Base-by-base conservation (phyloP, 2,329 filamentous ascomycete genomes). In the Venturia pyrina region DNA sequence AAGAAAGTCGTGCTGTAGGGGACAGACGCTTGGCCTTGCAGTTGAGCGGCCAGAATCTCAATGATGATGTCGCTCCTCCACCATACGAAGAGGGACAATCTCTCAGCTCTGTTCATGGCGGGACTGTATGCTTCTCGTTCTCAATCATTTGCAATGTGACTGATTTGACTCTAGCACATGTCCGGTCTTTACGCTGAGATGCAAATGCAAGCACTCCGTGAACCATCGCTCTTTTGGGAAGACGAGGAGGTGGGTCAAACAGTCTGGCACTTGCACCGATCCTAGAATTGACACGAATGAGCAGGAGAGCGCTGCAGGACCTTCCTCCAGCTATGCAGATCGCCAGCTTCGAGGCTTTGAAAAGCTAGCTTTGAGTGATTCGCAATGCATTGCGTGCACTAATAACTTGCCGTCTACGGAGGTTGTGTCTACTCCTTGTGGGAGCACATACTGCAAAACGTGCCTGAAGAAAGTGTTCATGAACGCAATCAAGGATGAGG, bases 381-480 rank as follows among this genome's bases (percentile, higher is more conserved):
- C 48, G 28, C 48, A 50, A 46, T 60, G 64, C n/a, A 32, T 65
- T 8, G 64, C 56, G 3, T 65, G 64, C 40, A 15, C 5, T 10
- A 53, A 63, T 10, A 19, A 37, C 6, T 19, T 53, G 6, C 48
- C 6, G 21, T 7, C n/a, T 10, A 5, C 21, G 24, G 64, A 65
- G 10, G 56, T 65, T 8, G 7, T 65, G 8, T 2, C n/a, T 17
- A 15, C 43, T 15, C 32, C 28, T 32, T 72, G 71, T 61, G 46
- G 50, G 11, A 70, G 72, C 50, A 66, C 66, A 1, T 74, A 73
- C 66, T 73, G 71, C 57, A 66, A 66, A 1, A 63, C 65, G 0
- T 73, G 71, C 53, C 24, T 73, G 0, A 11, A 63, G 13, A 48
- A 66, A 5, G 65, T 70, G 1, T 72, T 74, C 68, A 40, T 53